Evolutionary conservation across 306 rosid genomes (phyloP).

Genomic region (Begonia peltatifolia): DNA sequence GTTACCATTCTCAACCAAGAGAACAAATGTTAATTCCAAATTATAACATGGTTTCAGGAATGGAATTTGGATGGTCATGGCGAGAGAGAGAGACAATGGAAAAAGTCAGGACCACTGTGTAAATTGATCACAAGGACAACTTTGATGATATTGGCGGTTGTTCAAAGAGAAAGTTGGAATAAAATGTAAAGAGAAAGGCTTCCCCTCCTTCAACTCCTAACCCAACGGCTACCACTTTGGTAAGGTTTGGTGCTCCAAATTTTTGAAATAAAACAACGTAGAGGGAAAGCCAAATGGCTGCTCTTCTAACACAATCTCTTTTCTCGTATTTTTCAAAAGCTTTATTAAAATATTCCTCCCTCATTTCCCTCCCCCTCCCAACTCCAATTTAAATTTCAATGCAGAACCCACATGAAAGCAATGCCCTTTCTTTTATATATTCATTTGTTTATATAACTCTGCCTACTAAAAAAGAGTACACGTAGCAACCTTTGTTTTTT

Average conservation of each 20-base stretch:
- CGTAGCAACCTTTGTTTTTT: too few relatives aligned
- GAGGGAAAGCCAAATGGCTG: constrained; percentile 21
- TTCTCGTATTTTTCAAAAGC: neutral
- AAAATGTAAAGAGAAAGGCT: constrained; percentile 10
- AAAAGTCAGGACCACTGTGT: too few relatives aligned
- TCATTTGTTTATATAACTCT: too few relatives aligned
- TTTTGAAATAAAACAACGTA: constrained; percentile 23
- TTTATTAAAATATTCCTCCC: too few relatives aligned
- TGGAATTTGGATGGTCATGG: constrained; percentile 16
- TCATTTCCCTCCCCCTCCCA: too few relatives aligned
- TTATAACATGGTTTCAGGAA: neutral
- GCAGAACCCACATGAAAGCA: too few relatives aligned
- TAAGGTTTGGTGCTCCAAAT: constrained; percentile 13
- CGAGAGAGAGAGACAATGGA: too few relatives aligned
- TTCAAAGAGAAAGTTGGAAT: constrained; percentile 22
- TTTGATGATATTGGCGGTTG: constrained; percentile 27
- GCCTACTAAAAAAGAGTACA: too few relatives aligned
- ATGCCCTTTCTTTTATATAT: too few relatives aligned
- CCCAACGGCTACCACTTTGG: constrained; percentile 15
- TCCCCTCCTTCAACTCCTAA: constrained; percentile 9
- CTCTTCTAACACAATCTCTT: constrained; percentile 6
- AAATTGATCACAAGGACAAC: neutral
- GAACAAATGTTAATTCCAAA: constrained; percentile 14
- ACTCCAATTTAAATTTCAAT: too few relatives aligned
- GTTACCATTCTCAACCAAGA: constrained; percentile 2